Base-by-base conservation (phyloP, 192 early-diverging fungal genomes). In the Thamnidium elegans region DNA sequence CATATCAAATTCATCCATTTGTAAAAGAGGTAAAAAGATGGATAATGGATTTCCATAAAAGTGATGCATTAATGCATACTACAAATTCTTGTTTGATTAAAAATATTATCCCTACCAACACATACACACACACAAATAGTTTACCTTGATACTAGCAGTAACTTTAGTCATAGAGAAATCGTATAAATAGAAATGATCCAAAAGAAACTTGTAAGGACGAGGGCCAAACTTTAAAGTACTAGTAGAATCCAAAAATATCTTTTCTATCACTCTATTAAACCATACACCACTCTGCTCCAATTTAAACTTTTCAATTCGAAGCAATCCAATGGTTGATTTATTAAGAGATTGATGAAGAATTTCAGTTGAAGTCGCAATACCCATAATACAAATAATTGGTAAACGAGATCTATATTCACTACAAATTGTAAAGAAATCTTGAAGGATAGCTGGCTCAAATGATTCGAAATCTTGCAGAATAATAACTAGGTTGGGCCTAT, bases 401-500 rank as follows among this genome's bases (percentile, higher is more conserved):
- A 95, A 75, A 32, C 73, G 69, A 32, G 79, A 69, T 52, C 82
- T 81, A 74, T 92, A 92, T 58, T 87, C 79, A 66, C 90, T 89
- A 43, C 77, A 84, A 30, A 89, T 87, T 17, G 79, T 81, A 55
- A 95, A 81, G 66, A 94, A 82, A 62, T 91, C 85, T 58, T 92
- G 83, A 5, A 94, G 80, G 0, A 93, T 77, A 13, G 68, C 66
- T 7, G 86, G 79, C 36, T 85, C 79, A 58, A 97, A 94, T 45
- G 87, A 81, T 67, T 97, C 94, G 76, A 94, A 91, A 67, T 97
- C 92, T 63, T 94, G 89, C 50, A 97, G 64, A 31, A 94, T 86
- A 21, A 94, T 69, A 3, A 94, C 88, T 3, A 93, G 50, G 14
- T 77, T 84, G 2, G 76, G 72, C 0, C n/a, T 13, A 67, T 45